Conservation (phyloP, 164 flowering plant species). For the Annona squamosa region DNA sequence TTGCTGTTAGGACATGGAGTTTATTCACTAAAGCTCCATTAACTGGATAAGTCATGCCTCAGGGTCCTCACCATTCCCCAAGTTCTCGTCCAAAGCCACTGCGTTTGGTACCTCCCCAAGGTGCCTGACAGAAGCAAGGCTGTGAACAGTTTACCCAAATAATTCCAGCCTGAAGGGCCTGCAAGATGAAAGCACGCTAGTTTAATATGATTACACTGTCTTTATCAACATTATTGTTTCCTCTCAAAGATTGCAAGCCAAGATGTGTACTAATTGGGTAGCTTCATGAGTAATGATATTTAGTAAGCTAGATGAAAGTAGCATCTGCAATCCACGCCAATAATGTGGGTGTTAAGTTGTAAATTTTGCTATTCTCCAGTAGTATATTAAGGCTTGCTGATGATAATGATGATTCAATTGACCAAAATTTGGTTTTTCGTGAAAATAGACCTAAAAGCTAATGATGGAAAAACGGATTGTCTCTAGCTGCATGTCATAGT, state of each 20-base stretch:
- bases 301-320: background rate
- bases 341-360: background rate
- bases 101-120: slow-evolving; percentile 97
- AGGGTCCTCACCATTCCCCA: slow-evolving; percentile 82
- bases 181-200: slow-evolving; percentile 12
- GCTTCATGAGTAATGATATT: background rate
- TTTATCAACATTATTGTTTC: background rate
- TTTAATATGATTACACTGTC: background rate
- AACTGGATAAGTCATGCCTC: background rate
- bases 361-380: background rate
- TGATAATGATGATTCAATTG: no score
- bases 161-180: slow-evolving; percentile 81
- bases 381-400: no score
- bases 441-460: no score
- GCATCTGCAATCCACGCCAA: background rate
- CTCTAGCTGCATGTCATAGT: no score
- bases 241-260: no score
- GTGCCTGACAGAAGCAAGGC: slow-evolving; percentile 95
- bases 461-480: no score
- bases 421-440: no score
- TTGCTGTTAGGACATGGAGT: background rate
- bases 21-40: background rate
- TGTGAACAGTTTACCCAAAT: slow-evolving; percentile 99
- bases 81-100: slow-evolving; percentile 98
- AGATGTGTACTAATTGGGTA: no score